Conservation (phyloP, 2,329 filamentous ascomycete genomes). For the Diaporthe helianthi region DNA sequence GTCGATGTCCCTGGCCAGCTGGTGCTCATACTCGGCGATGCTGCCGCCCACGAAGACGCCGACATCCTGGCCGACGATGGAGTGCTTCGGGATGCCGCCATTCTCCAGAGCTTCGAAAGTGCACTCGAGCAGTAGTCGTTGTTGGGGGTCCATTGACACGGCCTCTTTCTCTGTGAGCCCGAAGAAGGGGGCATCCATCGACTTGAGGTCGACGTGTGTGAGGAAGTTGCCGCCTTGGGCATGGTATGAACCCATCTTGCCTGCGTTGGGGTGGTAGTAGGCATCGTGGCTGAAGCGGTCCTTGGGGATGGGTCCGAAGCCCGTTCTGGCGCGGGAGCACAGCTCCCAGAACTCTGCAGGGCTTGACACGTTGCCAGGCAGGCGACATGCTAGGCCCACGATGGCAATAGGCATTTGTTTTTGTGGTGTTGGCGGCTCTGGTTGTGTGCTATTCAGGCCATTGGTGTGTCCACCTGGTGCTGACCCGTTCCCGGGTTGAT, state of each 20-base stretch:
- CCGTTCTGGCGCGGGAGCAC: constrained; percentile 48
- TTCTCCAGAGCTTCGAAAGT: constrained; percentile 62
- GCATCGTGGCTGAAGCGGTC: constrained; percentile 53
- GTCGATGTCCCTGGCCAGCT: constrained; percentile 50
- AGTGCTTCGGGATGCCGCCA: constrained; percentile 56
- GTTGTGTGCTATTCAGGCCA: not conserved
- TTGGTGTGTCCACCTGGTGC: constrained; percentile 6
- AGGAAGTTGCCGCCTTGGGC: constrained; percentile 51
- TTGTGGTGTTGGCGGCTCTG: constrained; percentile 9
- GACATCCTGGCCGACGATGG: constrained; percentile 54
- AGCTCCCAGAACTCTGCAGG: constrained; percentile 55
- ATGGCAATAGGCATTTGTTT: constrained; percentile 51
- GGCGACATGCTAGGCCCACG: constrained; percentile 55
- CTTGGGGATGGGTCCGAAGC: constrained; percentile 50
- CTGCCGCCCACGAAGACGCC: constrained; percentile 58
- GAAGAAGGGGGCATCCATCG: constrained; percentile 59
- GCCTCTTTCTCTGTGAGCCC: constrained; percentile 59
- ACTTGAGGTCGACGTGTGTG: constrained; percentile 52
- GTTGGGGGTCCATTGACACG: constrained; percentile 61
- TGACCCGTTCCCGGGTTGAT: not conserved
- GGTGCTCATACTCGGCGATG: constrained; percentile 56
- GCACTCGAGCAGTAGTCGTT: constrained; percentile 59
- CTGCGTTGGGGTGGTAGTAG: constrained; percentile 51
- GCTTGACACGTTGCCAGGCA: constrained; percentile 51
- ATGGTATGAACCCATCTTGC: constrained; percentile 50